A percentile compares a stretch with the other conserved stretches of the same genome.
These are phyloP conservation scores for Penicillium crystallinum DNA, from an alignment of 495 filamentous ascomycete genomes.

Conservation along the genomic window DNA sequence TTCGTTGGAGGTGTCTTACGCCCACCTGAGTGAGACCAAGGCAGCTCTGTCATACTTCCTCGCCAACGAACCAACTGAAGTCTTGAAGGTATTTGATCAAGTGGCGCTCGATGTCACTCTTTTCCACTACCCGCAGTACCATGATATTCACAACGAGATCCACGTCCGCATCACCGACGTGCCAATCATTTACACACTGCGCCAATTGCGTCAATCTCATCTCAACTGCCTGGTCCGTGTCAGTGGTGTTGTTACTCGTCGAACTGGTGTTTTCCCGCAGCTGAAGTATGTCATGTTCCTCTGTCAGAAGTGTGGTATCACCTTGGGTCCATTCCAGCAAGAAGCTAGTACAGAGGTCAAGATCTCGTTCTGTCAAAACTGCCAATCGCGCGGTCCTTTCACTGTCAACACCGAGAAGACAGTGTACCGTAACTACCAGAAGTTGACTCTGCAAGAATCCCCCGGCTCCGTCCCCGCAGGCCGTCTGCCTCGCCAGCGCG, in stretches of 20 bases:
- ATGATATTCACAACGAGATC: conserved; percentile 95
- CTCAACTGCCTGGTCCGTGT: conserved; percentile 96
- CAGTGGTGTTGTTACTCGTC: conserved; percentile 88
- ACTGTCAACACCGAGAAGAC: conserved; percentile 96
- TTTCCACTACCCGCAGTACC: conserved; percentile 94
- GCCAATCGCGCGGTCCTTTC: conserved; percentile 93
- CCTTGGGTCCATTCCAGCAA: conserved; percentile 93
- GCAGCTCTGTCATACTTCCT: conserved; percentile 98
- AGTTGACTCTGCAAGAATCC: conserved; percentile 94
- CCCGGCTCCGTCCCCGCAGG: conserved; percentile 96
- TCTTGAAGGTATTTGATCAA: conserved; percentile 93
- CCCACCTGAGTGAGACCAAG: conserved; percentile 81
- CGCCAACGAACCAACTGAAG: conserved; percentile 88
- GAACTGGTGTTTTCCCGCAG: conserved; percentile 97
- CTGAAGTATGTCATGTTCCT: conserved; percentile 97
- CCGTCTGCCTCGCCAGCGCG: conserved; percentile 88
- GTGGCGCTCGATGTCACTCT: conserved; percentile 94
- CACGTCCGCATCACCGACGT: conserved; percentile 96
- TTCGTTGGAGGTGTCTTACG: conserved; percentile 92
- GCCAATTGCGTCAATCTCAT: conserved; percentile 92
- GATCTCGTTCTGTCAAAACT: conserved; percentile 95
- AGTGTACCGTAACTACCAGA: conserved; percentile 99
- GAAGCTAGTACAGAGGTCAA: conserved; percentile 94
- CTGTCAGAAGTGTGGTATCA: conserved; percentile 87
- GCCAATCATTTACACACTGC: conserved; percentile 92